Evolutionary conservation across 2,329 filamentous ascomycete genomes (phyloP).

Genomic region (Colletotrichum sp.): DNA sequence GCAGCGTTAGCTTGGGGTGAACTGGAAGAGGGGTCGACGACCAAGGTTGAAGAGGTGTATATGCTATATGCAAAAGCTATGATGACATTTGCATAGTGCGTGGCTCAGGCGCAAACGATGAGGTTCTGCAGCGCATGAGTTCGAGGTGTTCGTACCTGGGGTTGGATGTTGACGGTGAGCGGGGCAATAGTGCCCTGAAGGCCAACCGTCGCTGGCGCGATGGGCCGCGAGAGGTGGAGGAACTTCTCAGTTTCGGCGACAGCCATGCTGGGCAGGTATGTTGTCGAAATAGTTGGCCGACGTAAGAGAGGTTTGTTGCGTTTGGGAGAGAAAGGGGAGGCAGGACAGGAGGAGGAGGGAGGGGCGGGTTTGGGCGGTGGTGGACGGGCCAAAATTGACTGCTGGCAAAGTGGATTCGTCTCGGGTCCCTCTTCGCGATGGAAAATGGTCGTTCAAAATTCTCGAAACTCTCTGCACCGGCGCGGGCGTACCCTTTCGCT

Average conservation of each 20-base stretch:
- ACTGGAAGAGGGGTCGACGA: not conserved
- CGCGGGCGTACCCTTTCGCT: conserved; percentile 27
- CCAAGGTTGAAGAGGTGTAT: not conserved
- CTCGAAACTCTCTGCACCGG: conserved; percentile 13
- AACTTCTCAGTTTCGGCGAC: conserved; percentile 76
- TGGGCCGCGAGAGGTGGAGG: conserved; percentile 91
- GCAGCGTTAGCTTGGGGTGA: not conserved
- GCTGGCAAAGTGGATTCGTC: conserved; percentile 24
- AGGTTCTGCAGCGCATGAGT: not conserved
- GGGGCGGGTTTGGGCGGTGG: conserved; percentile 8
- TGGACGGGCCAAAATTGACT: conserved; percentile 21
- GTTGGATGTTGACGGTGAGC: conserved; percentile 92
- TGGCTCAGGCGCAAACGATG: not conserved
- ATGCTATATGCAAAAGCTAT: not conserved
- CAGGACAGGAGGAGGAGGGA: conserved; percentile 15
- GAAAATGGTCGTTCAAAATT: conserved; percentile 1
- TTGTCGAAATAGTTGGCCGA: not conserved
- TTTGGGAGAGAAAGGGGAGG: conserved; percentile 18
- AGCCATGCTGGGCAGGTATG: conserved; percentile 72
- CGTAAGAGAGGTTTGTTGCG: conserved; percentile 21
- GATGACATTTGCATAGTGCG: not conserved
- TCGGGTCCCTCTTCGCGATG: conserved; percentile 10
- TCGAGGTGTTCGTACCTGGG: conserved; percentile 70
- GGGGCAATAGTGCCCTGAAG: conserved; percentile 87
- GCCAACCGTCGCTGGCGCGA: conserved; percentile 81